Percentiles rank a stretch among this genome's conserved stretches.
Conservation (phyloP, 306 rosid species). For the Betula pendula region DNA sequence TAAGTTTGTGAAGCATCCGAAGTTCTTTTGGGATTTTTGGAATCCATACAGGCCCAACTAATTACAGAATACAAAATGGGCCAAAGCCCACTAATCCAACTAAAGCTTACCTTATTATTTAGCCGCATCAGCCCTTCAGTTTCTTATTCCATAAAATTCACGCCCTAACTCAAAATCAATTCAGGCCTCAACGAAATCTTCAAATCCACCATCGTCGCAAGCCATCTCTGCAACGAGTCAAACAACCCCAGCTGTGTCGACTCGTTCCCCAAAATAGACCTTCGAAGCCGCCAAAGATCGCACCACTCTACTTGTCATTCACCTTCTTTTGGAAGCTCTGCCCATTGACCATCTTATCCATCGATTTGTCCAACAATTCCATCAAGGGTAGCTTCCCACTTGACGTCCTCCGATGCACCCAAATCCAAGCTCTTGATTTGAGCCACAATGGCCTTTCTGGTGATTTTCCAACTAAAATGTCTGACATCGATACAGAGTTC, state of each 20-base stretch:
- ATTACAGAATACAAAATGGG: too few species aligned
- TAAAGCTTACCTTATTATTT: too few species aligned
- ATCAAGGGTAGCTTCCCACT: conserved; percentile 55
- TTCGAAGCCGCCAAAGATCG: conserved; percentile 46
- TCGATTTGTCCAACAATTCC: conserved; percentile 64
- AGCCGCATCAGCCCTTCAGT: too few species aligned
- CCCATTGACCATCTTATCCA: conserved; percentile 50
- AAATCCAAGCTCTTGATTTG: conserved; percentile 60
- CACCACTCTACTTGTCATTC: conserved; percentile 65
- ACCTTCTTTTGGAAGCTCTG: conserved; percentile 76
- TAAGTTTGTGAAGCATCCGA: too few species aligned
- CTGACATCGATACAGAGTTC: conserved; percentile 44
- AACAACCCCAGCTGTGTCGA: conserved; percentile 61
- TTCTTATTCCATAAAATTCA: too few species aligned
- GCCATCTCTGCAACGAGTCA: conserved; percentile 75
- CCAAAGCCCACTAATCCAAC: too few species aligned
- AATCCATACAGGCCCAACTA: too few species aligned
- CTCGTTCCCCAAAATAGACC: conserved; percentile 68
- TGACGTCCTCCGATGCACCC: conserved; percentile 58
- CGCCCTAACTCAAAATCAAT: too few species aligned
- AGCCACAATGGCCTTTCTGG: conserved; percentile 57
- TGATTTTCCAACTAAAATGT: conserved; percentile 47
- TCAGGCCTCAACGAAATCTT: conserved; percentile 61
- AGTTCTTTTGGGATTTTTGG: too few species aligned
- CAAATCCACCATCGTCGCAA: conserved; percentile 67